Evolutionary conservation across 2,329 filamentous ascomycete genomes (phyloP).

Genomic region (Orbilia oligospora): DNA sequence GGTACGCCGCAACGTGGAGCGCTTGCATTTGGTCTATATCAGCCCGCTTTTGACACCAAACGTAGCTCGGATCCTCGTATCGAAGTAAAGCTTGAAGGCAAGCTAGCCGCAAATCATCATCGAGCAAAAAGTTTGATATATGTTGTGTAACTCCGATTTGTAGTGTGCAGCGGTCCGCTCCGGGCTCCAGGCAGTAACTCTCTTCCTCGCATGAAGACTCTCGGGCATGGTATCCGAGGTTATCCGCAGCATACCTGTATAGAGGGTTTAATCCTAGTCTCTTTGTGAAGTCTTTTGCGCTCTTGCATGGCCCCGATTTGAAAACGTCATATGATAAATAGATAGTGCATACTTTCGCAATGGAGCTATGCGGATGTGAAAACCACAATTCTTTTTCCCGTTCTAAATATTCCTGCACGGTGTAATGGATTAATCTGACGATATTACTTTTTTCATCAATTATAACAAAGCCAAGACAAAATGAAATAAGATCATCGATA

Average conservation of each 20-base stretch:
- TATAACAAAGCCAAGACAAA: too few species aligned
- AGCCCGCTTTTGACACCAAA: too few species aligned
- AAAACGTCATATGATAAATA: slow-evolving; percentile 38
- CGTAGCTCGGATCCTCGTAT: too few species aligned
- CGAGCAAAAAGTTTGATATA: too few species aligned
- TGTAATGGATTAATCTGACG: slow-evolving; percentile 4
- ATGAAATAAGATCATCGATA: slow-evolving; percentile 21
- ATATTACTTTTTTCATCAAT: too few species aligned
- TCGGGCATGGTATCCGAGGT: slow-evolving; percentile 22
- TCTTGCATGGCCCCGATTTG: neutral
- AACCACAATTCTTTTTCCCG: neutral
- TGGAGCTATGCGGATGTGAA: neutral
- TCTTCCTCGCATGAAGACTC: neutral
- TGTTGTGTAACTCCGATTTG: too few species aligned
- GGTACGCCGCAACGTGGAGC: too few species aligned
- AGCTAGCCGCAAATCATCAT: too few species aligned
- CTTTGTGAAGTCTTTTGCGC: neutral
- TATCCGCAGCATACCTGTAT: slow-evolving; percentile 8
- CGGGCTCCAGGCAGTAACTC: too few species aligned
- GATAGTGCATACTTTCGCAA: slow-evolving; percentile 9
- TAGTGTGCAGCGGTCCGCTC: too few species aligned
- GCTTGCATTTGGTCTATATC: too few species aligned
- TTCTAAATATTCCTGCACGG: neutral
- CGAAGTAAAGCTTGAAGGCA: too few species aligned
- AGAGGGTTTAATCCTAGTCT: slow-evolving; percentile 2